Base-by-base conservation (phyloP, 192 early-diverging fungal species). In the Backusella tarrabulga region DNA sequence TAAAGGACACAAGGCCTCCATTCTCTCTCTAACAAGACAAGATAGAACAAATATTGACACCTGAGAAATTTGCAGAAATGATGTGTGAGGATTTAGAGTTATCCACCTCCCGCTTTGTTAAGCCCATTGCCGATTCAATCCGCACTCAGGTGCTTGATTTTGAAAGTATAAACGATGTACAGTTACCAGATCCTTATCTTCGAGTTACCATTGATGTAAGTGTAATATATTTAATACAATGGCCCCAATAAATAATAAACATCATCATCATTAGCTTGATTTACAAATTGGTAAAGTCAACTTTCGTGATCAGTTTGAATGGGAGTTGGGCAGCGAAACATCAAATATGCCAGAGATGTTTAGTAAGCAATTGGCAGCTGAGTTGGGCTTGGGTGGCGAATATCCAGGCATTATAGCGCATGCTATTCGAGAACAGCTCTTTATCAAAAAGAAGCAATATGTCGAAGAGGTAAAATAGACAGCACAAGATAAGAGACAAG, bases 261-360 rank as follows among this genome's bases (percentile, higher is more conserved):
- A 3, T 32, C 32, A 32, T 32, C 32, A 32, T 3, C 32, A 32
- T 32, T 32, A 94, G 88, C 84, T 97, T 34, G 95, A 97, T 83
- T 73, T 97, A 21, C 92, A 97, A 79, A 92, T 96, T 1, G 96
- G 94, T 26, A 82, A 91, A 60, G 82, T 93, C 21, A 90, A 95
- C 78, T 80, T 96, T 44, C 85, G 91, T n/a, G 97, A 98, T 79
- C 88, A 91, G 11, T 92, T 98, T 75, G 96, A 97, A 87, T 98
- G 97, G 97, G 95, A 96, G 63, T 85, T 97, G 19, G 54, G 56
- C 87, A 78, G 81, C 76, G 76, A 42, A 21, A 80, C 26, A 73
- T 80, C 52, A 34, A 78, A 76, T 68, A 80, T 84, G 34, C 95
- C 95, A 3, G 95, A 95, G 75, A 89, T 88, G 34, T 96, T 96